These are phyloP conservation scores for Fallopia convolvulus DNA, from an alignment of 148 eudicot genomes.

Conservation along the genomic window DNA sequence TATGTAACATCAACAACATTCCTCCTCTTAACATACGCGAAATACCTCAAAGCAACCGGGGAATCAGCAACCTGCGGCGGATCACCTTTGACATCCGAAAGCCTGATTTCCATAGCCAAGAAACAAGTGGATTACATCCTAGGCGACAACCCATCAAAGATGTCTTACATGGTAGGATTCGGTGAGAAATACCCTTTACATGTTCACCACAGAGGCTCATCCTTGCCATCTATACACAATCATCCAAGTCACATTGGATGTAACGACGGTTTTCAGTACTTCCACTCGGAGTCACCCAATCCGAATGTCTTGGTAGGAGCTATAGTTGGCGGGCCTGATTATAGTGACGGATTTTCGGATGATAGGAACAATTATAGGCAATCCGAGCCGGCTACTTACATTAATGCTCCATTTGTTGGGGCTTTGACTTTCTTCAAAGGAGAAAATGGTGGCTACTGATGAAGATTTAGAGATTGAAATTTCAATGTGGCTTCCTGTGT, in stretches of 20 bases:
- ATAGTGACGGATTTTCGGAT: conserved; percentile 44
- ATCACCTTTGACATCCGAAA: conserved; percentile 36
- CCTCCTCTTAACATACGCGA: conserved; percentile 67
- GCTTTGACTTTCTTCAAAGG: conserved; percentile 68
- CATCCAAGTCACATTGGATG: conserved; percentile 53
- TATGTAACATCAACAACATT: conserved; percentile 69
- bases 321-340: conserved; percentile 74
- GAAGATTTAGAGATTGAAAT: neutral
- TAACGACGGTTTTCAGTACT: conserved; percentile 57
- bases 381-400: conserved; percentile 83
- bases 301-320: conserved; percentile 77
- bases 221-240: conserved; percentile 50
- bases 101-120: conserved; percentile 45
- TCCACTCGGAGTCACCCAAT: conserved; percentile 51
- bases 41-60: conserved; percentile 40
- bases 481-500: neutral
- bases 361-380: conserved; percentile 63
- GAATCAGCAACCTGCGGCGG: conserved; percentile 42
- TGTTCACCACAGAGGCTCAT: conserved; percentile 79
- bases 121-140: conserved; percentile 73
- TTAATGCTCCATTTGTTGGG: conserved; percentile 83
- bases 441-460: conserved; percentile 15
- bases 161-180: conserved; percentile 87
- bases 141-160: conserved; percentile 62
- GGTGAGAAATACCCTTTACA: conserved; percentile 55